Evolutionary conservation across 768 basidiomycete genomes (phyloP), one percentile per base, ranked within the genome.

Genomic region (Aureoboletus auriporus): DNA sequence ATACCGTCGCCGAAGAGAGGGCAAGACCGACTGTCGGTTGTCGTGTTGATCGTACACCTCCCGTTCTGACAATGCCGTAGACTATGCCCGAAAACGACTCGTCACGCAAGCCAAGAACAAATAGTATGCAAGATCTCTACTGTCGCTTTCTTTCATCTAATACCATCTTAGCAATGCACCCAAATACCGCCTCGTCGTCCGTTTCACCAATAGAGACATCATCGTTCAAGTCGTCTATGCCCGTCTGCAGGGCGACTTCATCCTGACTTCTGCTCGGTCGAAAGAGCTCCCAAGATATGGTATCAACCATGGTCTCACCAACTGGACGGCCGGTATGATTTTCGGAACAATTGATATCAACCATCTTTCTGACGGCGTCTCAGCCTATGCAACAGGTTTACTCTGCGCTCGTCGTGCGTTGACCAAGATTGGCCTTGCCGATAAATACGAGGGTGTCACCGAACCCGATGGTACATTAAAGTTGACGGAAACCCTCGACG

Each of bases 21-120:
- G 96, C 52, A 98, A 95, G 79, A 99, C 96, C 53, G 96, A 99
- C 68, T 99, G 90, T 91, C 52, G 61, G 84, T 70, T 31, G n/a
- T 20, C 28, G 14, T 41, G 12, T 49, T 43, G 13, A 44, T 38
- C 13, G 6, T 41, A 23, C n/a, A 30, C 30, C n/a, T 16, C 30
- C 37, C 34, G 2, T 43, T 38, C 55, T 58, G 17, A 61, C 44
- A 9, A n/a, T 46, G 33, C 45, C 29, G 20, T 27, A 93, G 90
- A 98, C 81, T 97, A 98, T 63, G 96, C 96, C 56, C 90, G 96
- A 60, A 96, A 97, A 77, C 86, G 94, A 58, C 82, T 99, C 47
- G 84, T 98, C 57, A 84, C 90, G 51, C 96, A 99, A 80, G 93
- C 96, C 51, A 99, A 99, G 82, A 98, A 97, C 84, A 98, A 98